Conservation (phyloP, 192 early-diverging fungal genomes). For the Dissophora ornata region DNA sequence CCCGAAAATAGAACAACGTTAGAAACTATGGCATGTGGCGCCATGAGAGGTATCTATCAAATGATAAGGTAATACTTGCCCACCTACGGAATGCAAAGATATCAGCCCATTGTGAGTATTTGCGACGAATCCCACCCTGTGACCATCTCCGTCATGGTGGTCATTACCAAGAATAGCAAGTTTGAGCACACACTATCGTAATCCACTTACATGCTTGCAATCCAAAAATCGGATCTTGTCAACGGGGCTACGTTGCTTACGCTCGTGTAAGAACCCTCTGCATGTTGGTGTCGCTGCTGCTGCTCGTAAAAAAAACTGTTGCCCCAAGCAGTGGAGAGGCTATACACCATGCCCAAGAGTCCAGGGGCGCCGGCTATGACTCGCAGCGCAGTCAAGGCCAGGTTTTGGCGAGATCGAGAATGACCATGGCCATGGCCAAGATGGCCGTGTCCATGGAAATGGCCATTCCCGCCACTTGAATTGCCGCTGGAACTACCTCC, state of each 20-base stretch:
- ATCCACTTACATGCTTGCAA: constrained; percentile 37
- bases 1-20: too few relatives aligned
- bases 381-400: constrained; percentile 29
- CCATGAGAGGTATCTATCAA: too few relatives aligned
- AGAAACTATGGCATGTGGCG: neutral
- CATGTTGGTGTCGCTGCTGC: constrained; percentile 1
- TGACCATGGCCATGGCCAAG: constrained; percentile 34
- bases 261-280: neutral
- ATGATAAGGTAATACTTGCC: constrained; percentile 44
- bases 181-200: too few relatives aligned
- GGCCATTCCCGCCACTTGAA: neutral
- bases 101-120: too few relatives aligned
- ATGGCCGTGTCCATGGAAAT: constrained; percentile 25
- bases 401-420: constrained; percentile 25
- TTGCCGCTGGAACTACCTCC: neutral
- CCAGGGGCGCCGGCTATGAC: constrained; percentile 29
- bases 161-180: neutral
- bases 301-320: constrained; percentile 7
- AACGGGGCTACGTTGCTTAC: constrained; percentile 8
- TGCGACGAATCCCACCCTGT: too few relatives aligned
- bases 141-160: too few relatives aligned
- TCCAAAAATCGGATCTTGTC: constrained; percentile 44
- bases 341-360: constrained; percentile 34
- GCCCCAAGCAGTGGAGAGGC: constrained; percentile 15
- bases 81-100: constrained; percentile 27